Evolutionary conservation across 2,329 filamentous ascomycete genomes (phyloP).

Genomic region (Penicillium olsonii): DNA sequence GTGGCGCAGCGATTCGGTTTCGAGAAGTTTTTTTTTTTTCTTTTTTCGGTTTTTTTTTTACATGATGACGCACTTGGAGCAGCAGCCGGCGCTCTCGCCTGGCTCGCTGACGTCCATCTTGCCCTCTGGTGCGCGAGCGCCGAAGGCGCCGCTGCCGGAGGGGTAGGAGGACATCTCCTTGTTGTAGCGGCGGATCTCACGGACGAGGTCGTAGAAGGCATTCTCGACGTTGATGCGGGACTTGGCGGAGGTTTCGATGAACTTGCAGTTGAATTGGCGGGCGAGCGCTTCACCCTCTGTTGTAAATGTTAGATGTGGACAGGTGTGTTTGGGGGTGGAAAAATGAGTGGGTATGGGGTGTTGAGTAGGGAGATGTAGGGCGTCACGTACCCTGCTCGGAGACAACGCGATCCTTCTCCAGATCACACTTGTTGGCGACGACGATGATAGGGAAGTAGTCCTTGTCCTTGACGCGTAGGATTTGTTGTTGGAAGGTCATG

Average conservation of each 20-base stretch:
- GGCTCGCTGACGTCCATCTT: conserved; percentile 74
- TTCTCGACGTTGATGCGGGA: conserved; percentile 98
- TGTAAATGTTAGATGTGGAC: conserved; percentile 2
- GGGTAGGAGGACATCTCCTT: conserved; percentile 93
- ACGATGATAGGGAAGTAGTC: conserved; percentile 99
- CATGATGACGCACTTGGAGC: conserved; percentile 85
- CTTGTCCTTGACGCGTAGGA: conserved; percentile 97
- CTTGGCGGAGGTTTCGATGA: conserved; percentile 98
- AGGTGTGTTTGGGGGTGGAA: background rate
- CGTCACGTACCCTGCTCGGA: conserved; percentile 76
- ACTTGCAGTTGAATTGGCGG: conserved; percentile 89
- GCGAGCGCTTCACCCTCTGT: conserved; percentile 88
- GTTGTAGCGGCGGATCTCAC: conserved; percentile 97
- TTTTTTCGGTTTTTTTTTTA: conserved; percentile 25
- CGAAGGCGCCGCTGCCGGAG: conserved; percentile 64
- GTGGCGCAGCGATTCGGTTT: conserved; percentile 3
- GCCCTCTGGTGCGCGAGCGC: conserved; percentile 59
- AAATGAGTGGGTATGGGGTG: background rate
- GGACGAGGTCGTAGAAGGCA: conserved; percentile 97
- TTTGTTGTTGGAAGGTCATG: conserved; percentile 97
- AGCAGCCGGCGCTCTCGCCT: conserved; percentile 67
- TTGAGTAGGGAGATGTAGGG: background rate
- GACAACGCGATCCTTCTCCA: conserved; percentile 89
- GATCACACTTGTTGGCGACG: conserved; percentile 98
- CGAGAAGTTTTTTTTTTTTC: background rate